These are phyloP conservation scores for Dipodascus geniculatus DNA, from an alignment of 805 yeast genomes.

Conservation along the genomic window DNA sequence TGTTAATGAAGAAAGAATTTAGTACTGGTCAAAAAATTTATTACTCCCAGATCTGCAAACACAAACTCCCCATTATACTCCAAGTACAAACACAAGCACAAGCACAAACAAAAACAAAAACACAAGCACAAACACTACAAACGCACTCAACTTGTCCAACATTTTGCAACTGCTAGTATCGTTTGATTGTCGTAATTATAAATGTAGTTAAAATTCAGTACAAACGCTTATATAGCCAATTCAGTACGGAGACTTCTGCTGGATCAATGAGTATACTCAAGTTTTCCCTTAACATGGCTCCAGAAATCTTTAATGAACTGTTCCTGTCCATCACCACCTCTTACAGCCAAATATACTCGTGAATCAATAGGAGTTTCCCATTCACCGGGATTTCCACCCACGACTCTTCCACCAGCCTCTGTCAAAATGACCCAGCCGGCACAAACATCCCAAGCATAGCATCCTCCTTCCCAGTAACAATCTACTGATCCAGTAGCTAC, in stretches of 20 bases:
- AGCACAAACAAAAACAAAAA: too few species aligned
- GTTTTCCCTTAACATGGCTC: constrained; percentile 35
- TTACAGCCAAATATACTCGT: constrained; percentile 45
- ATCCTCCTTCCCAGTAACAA: constrained; percentile 63
- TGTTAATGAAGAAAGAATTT: not conserved
- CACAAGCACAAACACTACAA: too few species aligned
- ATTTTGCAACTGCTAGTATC: too few species aligned
- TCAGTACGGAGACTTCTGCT: too few species aligned
- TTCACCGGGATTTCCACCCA: constrained; percentile 40
- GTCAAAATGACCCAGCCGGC: constrained; percentile 53
- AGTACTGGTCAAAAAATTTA: not conserved
- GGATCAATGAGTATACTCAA: constrained; percentile 28
- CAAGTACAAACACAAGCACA: too few species aligned
- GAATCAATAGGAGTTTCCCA: constrained; percentile 40
- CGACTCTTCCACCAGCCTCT: constrained; percentile 48
- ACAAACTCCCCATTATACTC: too few species aligned
- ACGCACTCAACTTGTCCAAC: too few species aligned
- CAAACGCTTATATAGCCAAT: not conserved
- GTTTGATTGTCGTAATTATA: not conserved
- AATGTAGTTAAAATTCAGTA: too few species aligned
- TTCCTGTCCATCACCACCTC: constrained; percentile 40
- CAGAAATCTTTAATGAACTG: constrained; percentile 38
- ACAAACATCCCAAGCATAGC: constrained; percentile 59
- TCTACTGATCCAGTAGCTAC: constrained; percentile 49
- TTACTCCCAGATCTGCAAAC: not conserved